phyloP scores from a whole-genome alignment of 23 red algal genomes.

The Gracilariopsis chorda region DNA sequence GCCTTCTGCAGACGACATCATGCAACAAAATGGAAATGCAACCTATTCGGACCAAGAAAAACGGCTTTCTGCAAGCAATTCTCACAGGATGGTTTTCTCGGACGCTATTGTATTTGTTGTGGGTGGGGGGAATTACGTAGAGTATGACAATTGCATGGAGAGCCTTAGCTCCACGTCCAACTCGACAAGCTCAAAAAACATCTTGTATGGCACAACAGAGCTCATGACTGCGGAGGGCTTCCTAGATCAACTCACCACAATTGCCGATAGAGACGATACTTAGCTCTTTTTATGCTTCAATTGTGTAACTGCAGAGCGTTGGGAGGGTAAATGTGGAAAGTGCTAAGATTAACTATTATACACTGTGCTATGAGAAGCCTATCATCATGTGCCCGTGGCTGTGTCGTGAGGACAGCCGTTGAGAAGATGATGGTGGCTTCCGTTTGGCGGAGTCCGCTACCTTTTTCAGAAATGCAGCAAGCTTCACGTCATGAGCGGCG shows the following conservation, averaged over 20 bases:
- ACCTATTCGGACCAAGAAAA: neutral
- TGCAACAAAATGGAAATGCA: neutral
- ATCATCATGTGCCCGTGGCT: slow-evolving; percentile 36
- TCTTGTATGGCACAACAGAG: slow-evolving; percentile 96
- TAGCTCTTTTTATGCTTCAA: neutral
- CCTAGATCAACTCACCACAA: slow-evolving; percentile 48
- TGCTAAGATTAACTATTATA: neutral
- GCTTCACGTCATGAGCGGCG: slow-evolving; percentile 9
- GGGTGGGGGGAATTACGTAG: slow-evolving; percentile 93
- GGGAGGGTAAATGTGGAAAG: neutral
- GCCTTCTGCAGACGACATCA: neutral
- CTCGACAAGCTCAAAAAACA: neutral
- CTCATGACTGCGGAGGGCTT: slow-evolving; percentile 68
- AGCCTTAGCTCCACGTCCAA: neutral
- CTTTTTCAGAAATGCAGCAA: slow-evolving; percentile 28
- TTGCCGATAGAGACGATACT: neutral
- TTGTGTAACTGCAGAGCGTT: neutral
- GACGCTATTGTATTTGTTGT: slow-evolving; percentile 94
- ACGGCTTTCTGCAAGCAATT: neutral
- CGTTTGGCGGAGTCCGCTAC: slow-evolving; percentile 40
- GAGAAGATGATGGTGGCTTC: slow-evolving; percentile 1
- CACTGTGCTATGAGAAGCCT: slow-evolving; percentile 21
- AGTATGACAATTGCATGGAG: slow-evolving; percentile 86
- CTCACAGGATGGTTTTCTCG: slow-evolving; percentile 55
- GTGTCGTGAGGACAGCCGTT: neutral